These are phyloP conservation scores for Suillus subalutaceus DNA, from an alignment of 768 basidiomycete species.

Conservation along the genomic window DNA sequence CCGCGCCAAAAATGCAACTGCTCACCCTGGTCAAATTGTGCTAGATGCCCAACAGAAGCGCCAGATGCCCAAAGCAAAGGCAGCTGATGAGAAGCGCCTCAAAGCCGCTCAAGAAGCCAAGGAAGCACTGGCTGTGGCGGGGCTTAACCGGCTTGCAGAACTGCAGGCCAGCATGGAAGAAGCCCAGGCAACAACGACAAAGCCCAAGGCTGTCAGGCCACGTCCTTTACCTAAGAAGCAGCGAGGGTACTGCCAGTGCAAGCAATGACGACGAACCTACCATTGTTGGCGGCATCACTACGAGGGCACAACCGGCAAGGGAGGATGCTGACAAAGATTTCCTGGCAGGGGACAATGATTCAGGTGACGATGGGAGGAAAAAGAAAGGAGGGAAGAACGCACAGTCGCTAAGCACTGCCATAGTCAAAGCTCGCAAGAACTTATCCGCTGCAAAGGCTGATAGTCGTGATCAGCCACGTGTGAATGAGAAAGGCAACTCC, in stretches of 20 bases:
- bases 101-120: conserved; percentile 11
- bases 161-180: conserved; percentile 3
- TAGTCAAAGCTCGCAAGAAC: neutral
- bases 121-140: neutral
- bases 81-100: conserved; percentile 12
- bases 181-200: neutral
- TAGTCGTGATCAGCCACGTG: neutral
- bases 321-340: no score
- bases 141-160: conserved; percentile 9
- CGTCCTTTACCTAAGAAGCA: conserved; percentile 2
- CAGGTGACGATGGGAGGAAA: neutral
- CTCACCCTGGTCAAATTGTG: conserved; percentile 15
- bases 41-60: conserved; percentile 8
- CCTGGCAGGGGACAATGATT: neutral
- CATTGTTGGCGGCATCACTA: no score
- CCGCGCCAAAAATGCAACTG: conserved; percentile 7
- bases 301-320: no score
- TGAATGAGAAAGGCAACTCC: neutral
- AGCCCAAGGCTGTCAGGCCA: conserved; percentile 6
- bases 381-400: neutral
- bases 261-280: neutral
- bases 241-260: neutral
- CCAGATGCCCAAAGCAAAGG: conserved; percentile 13
- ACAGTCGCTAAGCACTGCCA: neutral
- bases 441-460: neutral